Conservation (phyloP, 495 filamentous ascomycete genomes). For the Talaromyces trachyspermus region DNA sequence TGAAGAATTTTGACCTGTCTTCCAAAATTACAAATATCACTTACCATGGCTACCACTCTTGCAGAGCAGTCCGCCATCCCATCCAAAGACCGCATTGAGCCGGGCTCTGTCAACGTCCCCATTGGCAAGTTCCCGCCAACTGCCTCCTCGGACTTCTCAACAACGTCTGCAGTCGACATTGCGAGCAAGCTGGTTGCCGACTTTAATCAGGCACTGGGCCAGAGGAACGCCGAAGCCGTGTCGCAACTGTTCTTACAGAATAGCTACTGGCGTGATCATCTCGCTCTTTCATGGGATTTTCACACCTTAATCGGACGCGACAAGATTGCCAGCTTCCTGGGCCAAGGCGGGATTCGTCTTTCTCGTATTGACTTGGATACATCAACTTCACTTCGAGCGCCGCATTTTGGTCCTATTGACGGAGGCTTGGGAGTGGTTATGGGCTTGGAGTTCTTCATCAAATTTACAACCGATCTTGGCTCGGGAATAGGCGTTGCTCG, state of each 20-base stretch:
- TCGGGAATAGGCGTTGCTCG: constrained; percentile 40
- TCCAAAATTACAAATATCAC: constrained; percentile 5
- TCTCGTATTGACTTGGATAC: constrained; percentile 28
- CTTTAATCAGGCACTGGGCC: constrained; percentile 11
- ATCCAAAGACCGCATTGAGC: constrained; percentile 51
- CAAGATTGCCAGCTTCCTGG: constrained; percentile 36
- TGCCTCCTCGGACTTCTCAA: neutral
- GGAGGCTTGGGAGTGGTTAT: constrained; percentile 21
- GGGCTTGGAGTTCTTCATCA: constrained; percentile 38
- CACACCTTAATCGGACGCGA: constrained; percentile 39
- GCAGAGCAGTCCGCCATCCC: constrained; percentile 8
- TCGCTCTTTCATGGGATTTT: constrained; percentile 46
- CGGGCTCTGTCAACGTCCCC: constrained; percentile 50
- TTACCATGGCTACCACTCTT: neutral
- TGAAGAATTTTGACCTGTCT: too few species aligned
- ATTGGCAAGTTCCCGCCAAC: constrained; percentile 19
- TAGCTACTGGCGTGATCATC: constrained; percentile 50
- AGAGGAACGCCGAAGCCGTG: constrained; percentile 12
- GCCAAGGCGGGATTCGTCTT: constrained; percentile 6
- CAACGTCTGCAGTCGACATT: constrained; percentile 7
- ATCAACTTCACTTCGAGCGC: constrained; percentile 23
- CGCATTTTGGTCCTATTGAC: constrained; percentile 29
- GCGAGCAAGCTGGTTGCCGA: constrained; percentile 10
- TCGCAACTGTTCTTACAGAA: constrained; percentile 40
- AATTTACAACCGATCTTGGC: constrained; percentile 32